Evolutionary conservation across 345 rosid genomes (phyloP).

Genomic region (Citropsis articulata): DNA sequence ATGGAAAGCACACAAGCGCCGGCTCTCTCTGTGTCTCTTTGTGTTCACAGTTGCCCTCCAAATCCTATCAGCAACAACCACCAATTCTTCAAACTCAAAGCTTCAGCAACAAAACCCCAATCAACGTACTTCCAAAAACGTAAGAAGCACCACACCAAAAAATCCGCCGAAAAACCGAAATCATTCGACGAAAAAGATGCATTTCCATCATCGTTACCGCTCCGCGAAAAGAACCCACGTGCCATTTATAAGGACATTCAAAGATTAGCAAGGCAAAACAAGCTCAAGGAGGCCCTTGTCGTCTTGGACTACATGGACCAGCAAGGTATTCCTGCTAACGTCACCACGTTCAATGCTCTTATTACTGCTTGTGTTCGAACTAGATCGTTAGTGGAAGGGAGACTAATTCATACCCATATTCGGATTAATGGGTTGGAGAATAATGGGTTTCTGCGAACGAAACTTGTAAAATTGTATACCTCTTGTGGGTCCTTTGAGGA

Average conservation of each 20-base stretch:
- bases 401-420: constrained; percentile 57
- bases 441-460: constrained; percentile 62
- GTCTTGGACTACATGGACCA: constrained; percentile 68
- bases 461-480: constrained; percentile 70
- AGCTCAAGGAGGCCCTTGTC: constrained; percentile 67
- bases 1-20: constrained; percentile 2
- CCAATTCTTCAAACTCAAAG: constrained; percentile 18
- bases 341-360: constrained; percentile 69
- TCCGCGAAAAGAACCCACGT: constrained; percentile 56
- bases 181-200: constrained; percentile 51
- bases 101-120: constrained; percentile 17
- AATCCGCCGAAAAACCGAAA: constrained; percentile 25
- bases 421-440: constrained; percentile 66
- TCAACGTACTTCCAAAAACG: neutral
- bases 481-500: constrained; percentile 65
- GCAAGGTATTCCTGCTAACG: constrained; percentile 70
- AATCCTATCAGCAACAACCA: constrained; percentile 14
- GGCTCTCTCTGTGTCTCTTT: constrained; percentile 15
- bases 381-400: constrained; percentile 54
- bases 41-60: constrained; percentile 23
- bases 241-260: constrained; percentile 64
- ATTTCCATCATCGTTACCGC: constrained; percentile 62
- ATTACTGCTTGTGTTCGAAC: constrained; percentile 68
- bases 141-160: constrained; percentile 16
- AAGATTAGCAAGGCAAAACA: constrained; percentile 55